phyloP scores from a whole-genome alignment of 495 filamentous ascomycete species.

The Sordaria brevicollis region DNA sequence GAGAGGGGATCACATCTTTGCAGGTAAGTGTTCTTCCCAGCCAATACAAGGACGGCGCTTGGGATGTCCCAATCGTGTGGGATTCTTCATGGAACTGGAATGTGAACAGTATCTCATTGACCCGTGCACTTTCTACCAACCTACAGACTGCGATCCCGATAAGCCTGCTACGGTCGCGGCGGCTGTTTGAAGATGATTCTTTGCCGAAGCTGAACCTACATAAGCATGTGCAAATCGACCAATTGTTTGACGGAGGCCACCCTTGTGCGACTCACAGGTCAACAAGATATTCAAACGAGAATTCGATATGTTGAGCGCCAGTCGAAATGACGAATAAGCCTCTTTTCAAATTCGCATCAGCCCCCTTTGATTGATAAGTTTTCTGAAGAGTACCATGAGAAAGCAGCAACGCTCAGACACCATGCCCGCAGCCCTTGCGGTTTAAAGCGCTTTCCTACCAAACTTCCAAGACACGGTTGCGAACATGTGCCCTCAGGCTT shows the following conservation, averaged over 20 bases:
- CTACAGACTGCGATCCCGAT: constrained; percentile 15
- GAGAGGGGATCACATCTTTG: constrained; percentile 29
- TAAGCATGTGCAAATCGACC: not conserved
- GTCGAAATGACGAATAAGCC: not conserved
- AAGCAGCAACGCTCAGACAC: not conserved
- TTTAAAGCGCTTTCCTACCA: not conserved
- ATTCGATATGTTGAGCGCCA: not conserved
- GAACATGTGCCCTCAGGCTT: too few relatives aligned
- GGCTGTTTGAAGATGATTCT: not conserved
- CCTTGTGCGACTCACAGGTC: not conserved
- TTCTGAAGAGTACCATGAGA: not conserved
- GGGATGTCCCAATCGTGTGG: too few relatives aligned
- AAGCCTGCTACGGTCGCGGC: constrained; percentile 10
- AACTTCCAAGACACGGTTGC: not conserved
- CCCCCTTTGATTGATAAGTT: not conserved
- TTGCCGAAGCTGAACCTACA: not conserved
- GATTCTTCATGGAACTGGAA: too few relatives aligned
- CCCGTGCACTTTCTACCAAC: not conserved
- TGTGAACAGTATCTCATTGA: too few relatives aligned
- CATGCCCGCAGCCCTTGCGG: not conserved
- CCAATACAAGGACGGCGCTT: too few relatives aligned
- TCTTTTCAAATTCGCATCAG: not conserved
- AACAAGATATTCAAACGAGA: not conserved
- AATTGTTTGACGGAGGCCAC: not conserved
- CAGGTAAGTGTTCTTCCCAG: constrained; percentile 18